Evolutionary conservation across 352 stramenopile genomes (phyloP), one percentile per base, ranked within the genome.

Genomic region (Globisporangium rhizosaccharum): DNA sequence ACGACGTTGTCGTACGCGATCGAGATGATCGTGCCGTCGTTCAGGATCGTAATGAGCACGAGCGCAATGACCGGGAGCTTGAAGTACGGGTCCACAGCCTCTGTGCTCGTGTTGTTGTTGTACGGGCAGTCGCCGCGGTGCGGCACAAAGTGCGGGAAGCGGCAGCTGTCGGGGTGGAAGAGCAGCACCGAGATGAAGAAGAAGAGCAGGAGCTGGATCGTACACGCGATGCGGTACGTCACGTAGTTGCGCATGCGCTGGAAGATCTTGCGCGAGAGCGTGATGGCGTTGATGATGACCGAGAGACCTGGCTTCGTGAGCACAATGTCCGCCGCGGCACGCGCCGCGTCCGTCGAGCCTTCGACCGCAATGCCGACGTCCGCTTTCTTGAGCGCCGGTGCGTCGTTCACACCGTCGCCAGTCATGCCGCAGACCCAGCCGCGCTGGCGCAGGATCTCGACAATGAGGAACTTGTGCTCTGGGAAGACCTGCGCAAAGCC

Each of bases 401-500:
- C 77, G 37, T 95, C 82, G 47, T 87, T 78, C 26, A 92, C 82
- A 53, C 70, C 75, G 50, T 89, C 75, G n/a, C 84, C 84, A 3
- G 85, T 95, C 70, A 94, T 88, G 51, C 84, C 86, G 48, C 63
- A 77, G 28, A 87, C 63, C 79, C 79, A 88, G 9, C 79, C 79
- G 54, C 84, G 89, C 57, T 92, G 76, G 30, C 79, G 80, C 36
- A 97, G 67, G 42, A 92, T 82, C 57, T 97, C 67, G 0, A 97
- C 78, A 49, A 98, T 88, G 60, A 96, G 61, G 56, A 87, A 83
- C 72, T 98, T 98, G 72, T 98, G 87, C 53, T 89, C 80, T 1
- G 93, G 93, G 57, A 97, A 87, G 15, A 98, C 91, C 41, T 97
- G 82, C 33, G 92, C 94, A 63, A 98, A 98, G 7, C 91, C 96